Conservation (phyloP, 768 basidiomycete species). For the Psilocybe cyanescens region DNA sequence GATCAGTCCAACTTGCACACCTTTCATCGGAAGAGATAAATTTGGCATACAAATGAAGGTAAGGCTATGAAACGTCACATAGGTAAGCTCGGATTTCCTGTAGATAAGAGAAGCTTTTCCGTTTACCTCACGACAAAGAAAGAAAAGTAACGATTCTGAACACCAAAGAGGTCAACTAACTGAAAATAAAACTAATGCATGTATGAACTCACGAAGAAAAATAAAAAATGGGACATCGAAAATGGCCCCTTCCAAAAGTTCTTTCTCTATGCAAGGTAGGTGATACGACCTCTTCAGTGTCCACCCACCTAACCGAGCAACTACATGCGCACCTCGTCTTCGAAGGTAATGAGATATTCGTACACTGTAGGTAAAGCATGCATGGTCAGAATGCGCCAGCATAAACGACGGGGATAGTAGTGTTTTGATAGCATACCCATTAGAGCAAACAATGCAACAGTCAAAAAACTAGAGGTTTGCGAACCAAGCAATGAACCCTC, state of each 20-base stretch:
- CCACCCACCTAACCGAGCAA: background rate
- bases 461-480: background rate
- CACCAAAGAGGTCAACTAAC: background rate
- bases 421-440: conserved; percentile 8
- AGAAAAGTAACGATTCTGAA: conserved; percentile 23
- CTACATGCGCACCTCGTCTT: conserved; percentile 34
- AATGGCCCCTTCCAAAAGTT: conserved; percentile 45
- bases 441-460: conserved; percentile 12
- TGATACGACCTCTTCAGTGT: background rate
- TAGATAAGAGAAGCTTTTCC: background rate
- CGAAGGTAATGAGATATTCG: conserved; percentile 39
- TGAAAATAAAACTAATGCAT: background rate
- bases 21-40: background rate
- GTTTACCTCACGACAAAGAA: conserved; percentile 15
- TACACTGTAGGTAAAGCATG: conserved; percentile 23
- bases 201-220: conserved; percentile 34
- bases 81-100: background rate
- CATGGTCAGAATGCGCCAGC: background rate
- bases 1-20: too few species aligned
- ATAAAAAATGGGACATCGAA: conserved; percentile 38
- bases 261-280: conserved; percentile 27
- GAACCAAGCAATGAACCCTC: background rate
- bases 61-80: background rate
- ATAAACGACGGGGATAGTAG: background rate
- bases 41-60: background rate